These are phyloP conservation scores for Penicillium diatomitis DNA, from an alignment of 495 filamentous ascomycete species.

Conservation along the genomic window DNA sequence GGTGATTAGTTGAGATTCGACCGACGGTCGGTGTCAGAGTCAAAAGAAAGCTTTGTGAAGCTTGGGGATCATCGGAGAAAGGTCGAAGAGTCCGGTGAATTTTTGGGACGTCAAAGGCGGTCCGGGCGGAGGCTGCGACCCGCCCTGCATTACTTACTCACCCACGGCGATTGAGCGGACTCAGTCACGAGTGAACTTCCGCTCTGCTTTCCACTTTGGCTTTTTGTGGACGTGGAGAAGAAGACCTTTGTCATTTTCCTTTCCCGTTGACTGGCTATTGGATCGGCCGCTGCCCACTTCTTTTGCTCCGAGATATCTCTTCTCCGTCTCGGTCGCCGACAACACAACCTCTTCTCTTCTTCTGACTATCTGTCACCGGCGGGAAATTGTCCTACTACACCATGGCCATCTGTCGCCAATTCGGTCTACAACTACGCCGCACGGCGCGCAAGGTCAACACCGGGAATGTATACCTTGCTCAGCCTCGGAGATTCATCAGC, in stretches of 20 bases:
- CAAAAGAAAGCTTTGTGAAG: slow-evolving; percentile 4
- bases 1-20: neutral
- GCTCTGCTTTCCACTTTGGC: too few relatives aligned
- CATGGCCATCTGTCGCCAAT: slow-evolving; percentile 34
- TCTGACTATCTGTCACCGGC: neutral
- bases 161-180: too few relatives aligned
- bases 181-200: too few relatives aligned
- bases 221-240: too few relatives aligned
- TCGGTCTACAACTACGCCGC: slow-evolving; percentile 28
- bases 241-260: slow-evolving; percentile 17
- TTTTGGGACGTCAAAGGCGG: neutral
- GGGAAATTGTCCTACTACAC: neutral
- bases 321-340: neutral
- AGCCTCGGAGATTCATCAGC: slow-evolving; percentile 25
- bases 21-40: slow-evolving; percentile 5
- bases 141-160: too few relatives aligned
- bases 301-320: slow-evolving; percentile 4
- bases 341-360: slow-evolving; percentile 1
- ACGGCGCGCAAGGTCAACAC: slow-evolving; percentile 19
- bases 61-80: neutral
- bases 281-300: slow-evolving; percentile 11
- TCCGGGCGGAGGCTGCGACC: too few relatives aligned
- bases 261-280: slow-evolving; percentile 19
- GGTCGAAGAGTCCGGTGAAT: slow-evolving; percentile 12
- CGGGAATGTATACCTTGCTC: slow-evolving; percentile 23